A percentile compares a stretch with the other conserved stretches of the same genome.
phyloP scores from a whole-genome alignment of 139 green algal species.

The Coelastrella sp. region DNA sequence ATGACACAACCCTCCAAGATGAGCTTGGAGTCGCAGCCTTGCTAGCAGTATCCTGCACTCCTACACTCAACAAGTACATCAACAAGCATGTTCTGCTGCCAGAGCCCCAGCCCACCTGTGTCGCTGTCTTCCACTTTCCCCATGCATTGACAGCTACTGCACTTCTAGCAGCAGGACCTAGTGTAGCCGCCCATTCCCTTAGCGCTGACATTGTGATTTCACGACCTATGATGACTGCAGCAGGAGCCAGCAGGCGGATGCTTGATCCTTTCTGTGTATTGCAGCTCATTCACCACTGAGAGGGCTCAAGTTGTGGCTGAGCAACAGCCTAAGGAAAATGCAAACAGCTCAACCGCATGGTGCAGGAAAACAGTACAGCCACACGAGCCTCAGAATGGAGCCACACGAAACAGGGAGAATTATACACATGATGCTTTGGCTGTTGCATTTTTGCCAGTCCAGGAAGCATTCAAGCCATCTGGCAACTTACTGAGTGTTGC shows the following conservation, averaged over 20 bases:
- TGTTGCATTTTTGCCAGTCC: not conserved
- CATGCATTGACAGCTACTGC: slow-evolving; percentile 87
- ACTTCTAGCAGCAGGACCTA: slow-evolving; percentile 73
- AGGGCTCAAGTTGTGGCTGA: not conserved
- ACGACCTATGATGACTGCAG: slow-evolving; percentile 85
- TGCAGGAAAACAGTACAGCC: no score
- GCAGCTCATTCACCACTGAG: not conserved
- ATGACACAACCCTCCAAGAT: no score
- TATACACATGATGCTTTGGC: not conserved
- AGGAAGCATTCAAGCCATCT: not conserved
- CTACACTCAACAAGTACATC: not conserved
- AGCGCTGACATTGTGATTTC: slow-evolving; percentile 96
- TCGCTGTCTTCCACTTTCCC: slow-evolving; percentile 94
- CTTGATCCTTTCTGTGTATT: not conserved
- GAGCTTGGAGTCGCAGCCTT: no score
- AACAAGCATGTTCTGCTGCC: not conserved
- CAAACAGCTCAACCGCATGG: no score
- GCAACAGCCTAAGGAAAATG: no score
- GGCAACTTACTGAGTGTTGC: slow-evolving; percentile 59
- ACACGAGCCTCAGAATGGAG: no score
- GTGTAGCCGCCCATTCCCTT: slow-evolving; percentile 91
- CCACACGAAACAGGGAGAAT: not conserved
- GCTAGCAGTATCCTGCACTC: not conserved
- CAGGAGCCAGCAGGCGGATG: not conserved
- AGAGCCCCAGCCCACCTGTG: slow-evolving; percentile 67